phyloP scores from a whole-genome alignment of 2,329 filamentous ascomycete genomes.

The Curvularia sp. region DNA sequence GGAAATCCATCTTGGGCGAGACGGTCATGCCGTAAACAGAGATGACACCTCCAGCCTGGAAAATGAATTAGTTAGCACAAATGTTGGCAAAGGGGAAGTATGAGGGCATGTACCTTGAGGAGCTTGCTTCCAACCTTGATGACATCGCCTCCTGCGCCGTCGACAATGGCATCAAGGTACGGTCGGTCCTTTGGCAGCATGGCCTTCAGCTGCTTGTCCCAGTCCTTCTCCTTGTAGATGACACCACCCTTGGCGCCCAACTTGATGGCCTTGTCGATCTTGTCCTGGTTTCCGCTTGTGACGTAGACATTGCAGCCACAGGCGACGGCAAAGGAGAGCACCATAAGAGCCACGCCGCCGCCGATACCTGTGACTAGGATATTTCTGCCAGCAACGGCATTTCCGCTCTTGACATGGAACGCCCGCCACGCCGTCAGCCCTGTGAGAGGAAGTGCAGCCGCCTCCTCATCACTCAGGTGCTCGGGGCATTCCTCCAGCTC shows the following conservation, averaged over 20 bases:
- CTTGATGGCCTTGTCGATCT: conserved; percentile 73
- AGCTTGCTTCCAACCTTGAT: conserved; percentile 72
- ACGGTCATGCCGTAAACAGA: conserved; percentile 91
- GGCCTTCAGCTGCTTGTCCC: conserved; percentile 76
- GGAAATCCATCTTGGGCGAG: conserved; percentile 82
- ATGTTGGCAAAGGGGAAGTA: not conserved
- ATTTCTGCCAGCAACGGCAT: conserved; percentile 70
- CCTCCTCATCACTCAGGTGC: conserved; percentile 76
- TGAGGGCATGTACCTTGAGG: conserved; percentile 62
- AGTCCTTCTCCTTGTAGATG: conserved; percentile 76
- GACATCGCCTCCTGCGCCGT: conserved; percentile 88
- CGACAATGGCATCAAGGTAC: conserved; percentile 82
- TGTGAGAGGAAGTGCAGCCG: conserved; percentile 82
- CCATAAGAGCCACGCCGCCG: conserved; percentile 86
- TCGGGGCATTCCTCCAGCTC: conserved; percentile 79
- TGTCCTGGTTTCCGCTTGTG: conserved; percentile 75
- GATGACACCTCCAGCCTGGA: conserved; percentile 77
- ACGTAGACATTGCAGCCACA: conserved; percentile 81
- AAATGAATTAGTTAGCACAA: not conserved
- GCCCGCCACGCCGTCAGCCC: conserved; percentile 91
- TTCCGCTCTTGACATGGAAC: conserved; percentile 76
- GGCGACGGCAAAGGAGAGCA: conserved; percentile 77
- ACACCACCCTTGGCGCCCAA: conserved; percentile 85
- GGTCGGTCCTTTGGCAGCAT: conserved; percentile 70
- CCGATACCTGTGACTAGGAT: conserved; percentile 90